Evolutionary conservation across 192 early-diverging fungal species (phyloP).

Genomic region (Ambispora gerdemannii): DNA sequence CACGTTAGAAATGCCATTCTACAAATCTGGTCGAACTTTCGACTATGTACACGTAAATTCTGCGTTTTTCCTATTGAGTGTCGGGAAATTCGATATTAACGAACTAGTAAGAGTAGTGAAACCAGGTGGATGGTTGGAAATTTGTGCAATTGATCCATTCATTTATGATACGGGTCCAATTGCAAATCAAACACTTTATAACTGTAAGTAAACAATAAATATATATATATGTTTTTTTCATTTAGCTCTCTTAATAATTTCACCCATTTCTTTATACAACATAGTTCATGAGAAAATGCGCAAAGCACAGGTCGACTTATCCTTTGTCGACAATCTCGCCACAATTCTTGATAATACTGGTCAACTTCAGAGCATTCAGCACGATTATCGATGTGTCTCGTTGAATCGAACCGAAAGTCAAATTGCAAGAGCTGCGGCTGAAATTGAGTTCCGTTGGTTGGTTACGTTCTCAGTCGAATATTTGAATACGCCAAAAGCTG

Average conservation of each 20-base stretch:
- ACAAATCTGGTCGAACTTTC: no score
- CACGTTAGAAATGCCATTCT: no score
- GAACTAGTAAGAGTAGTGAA: neutral
- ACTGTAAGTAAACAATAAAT: neutral
- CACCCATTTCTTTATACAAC: neutral
- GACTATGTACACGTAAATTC: no score
- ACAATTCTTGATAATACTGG: neutral
- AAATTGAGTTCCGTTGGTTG: neutral
- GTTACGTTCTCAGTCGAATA: neutral
- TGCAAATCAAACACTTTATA: neutral
- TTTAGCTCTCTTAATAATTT: neutral
- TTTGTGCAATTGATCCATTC: neutral
- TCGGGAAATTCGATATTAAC: neutral
- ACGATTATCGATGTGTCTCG: neutral
- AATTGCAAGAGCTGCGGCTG: neutral
- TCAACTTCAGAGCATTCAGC: neutral
- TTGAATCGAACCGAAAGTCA: neutral
- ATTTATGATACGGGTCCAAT: neutral
- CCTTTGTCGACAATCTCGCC: neutral
- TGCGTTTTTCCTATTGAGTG: no score
- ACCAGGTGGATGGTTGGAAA: neutral
- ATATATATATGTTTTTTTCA: neutral
- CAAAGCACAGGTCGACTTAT: neutral
- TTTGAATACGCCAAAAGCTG: neutral
- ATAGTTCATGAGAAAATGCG: neutral